A percentile compares a stretch with the other conserved stretches of the same genome.
phyloP scores from a whole-genome alignment of 2,329 filamentous ascomycete genomes.

The Cladophialophora chaetospira region DNA sequence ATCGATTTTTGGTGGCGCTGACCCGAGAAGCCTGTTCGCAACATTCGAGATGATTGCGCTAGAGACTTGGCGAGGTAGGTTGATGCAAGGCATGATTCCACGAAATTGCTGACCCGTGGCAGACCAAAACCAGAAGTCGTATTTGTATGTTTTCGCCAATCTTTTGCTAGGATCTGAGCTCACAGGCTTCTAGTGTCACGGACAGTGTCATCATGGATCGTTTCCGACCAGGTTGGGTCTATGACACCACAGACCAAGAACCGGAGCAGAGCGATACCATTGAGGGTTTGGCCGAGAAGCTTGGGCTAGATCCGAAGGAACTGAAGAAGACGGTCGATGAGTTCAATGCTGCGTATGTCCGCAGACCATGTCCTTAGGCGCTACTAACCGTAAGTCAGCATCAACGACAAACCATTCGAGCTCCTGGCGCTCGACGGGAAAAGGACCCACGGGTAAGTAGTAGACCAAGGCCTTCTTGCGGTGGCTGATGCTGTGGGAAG shows the following conservation, averaged over 20 bases:
- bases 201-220: slow-evolving; percentile 45
- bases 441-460: slow-evolving; percentile 36
- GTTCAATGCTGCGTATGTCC: slow-evolving; percentile 41
- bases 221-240: slow-evolving; percentile 48
- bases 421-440: slow-evolving; percentile 44
- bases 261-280: slow-evolving; percentile 46
- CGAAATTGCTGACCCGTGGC: background rate
- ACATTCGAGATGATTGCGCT: slow-evolving; percentile 49
- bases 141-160: slow-evolving; percentile 33
- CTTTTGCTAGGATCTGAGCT: background rate
- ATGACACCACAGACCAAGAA: slow-evolving; percentile 46
- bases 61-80: slow-evolving; percentile 40
- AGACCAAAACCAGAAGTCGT: slow-evolving; percentile 46
- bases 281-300: slow-evolving; percentile 42
- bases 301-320: slow-evolving; percentile 41
- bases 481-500: slow-evolving; percentile 19
- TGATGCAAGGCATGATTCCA: background rate
- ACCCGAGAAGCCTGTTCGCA: slow-evolving; percentile 39
- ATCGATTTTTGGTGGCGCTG: background rate
- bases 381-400: slow-evolving; percentile 5
- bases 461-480: background rate
- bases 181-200: slow-evolving; percentile 35
- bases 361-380: background rate
- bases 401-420: slow-evolving; percentile 44
- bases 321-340: slow-evolving; percentile 44